A percentile compares a stretch with the other conserved stretches of the same genome.
Evolutionary conservation across 441 rosid genomes (phyloP).

Genomic region (Pelargonium fulgidum): DNA sequence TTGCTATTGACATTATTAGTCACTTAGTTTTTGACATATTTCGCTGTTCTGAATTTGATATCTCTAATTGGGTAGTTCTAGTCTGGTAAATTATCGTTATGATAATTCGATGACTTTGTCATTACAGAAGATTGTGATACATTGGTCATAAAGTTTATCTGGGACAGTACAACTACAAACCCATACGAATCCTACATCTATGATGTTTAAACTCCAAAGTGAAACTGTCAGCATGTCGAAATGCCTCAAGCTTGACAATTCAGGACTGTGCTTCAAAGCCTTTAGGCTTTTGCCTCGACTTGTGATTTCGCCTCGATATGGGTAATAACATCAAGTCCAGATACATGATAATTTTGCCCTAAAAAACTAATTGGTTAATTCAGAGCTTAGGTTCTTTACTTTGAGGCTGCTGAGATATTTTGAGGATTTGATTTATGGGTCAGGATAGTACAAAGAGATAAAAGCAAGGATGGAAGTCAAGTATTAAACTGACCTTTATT

Average conservation of each 20-base stretch:
- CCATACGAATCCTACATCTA: not conserved
- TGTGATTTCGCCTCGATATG: not conserved
- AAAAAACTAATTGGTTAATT: not conserved
- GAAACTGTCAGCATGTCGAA: not conserved
- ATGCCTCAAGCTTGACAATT: not conserved
- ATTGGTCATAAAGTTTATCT: not conserved
- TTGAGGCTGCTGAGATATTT: not conserved
- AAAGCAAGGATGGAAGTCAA: not conserved
- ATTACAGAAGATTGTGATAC: not conserved
- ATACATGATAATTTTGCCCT: conserved; percentile 1
- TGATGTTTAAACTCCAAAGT: too few relatives aligned
- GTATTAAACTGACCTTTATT: conserved; percentile 1
- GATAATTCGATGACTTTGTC: not conserved
- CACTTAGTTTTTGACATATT: not conserved
- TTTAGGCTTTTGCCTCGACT: not conserved
- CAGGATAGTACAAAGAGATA: not conserved
- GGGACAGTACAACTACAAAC: not conserved
- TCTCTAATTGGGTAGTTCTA: not conserved
- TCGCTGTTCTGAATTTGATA: not conserved
- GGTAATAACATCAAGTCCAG: not conserved
- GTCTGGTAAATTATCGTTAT: not conserved
- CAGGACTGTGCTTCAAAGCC: not conserved
- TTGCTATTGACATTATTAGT: not conserved
- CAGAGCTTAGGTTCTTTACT: not conserved
- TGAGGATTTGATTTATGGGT: not conserved